phyloP scores from a whole-genome alignment of 176 grass and related monocot genomes.

The Aechmea fasciata region DNA sequence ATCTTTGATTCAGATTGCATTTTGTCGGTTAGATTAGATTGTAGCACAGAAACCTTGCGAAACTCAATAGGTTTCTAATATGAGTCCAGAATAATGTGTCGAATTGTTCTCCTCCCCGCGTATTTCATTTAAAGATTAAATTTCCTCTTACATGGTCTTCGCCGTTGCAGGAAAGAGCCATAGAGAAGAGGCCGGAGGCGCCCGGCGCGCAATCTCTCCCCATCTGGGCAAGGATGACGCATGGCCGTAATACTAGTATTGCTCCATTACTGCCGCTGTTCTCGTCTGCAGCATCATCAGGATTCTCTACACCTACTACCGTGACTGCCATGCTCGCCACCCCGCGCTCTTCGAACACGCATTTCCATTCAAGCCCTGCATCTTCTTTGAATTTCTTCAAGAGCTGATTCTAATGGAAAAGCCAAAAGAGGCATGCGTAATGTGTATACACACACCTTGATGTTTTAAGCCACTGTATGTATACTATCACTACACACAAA shows the following conservation, averaged over 20 bases:
- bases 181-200: slow-evolving; percentile 35
- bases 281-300: slow-evolving; percentile 95
- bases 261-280: slow-evolving; percentile 14
- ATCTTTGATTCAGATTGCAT: no score
- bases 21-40: no score
- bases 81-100: no score
- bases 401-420: not conserved
- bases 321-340: slow-evolving; percentile 26
- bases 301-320: slow-evolving; percentile 66
- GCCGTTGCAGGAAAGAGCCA: slow-evolving; percentile 43
- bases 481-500: no score
- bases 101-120: no score
- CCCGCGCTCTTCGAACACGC: slow-evolving; percentile 33
- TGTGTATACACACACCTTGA: not conserved
- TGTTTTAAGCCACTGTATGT: not conserved
- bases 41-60: no score
- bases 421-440: not conserved
- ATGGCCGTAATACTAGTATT: slow-evolving; percentile 1
- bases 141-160: not conserved
- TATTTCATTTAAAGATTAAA: not conserved
- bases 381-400: slow-evolving; percentile 3
- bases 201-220: slow-evolving; percentile 18
- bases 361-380: slow-evolving; percentile 5
- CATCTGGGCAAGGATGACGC: slow-evolving; percentile 6
- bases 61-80: no score